A percentile compares a stretch with the other conserved stretches of the same genome.
Conservation (phyloP, 495 filamentous ascomycete species). For the Letharia columbiana region DNA sequence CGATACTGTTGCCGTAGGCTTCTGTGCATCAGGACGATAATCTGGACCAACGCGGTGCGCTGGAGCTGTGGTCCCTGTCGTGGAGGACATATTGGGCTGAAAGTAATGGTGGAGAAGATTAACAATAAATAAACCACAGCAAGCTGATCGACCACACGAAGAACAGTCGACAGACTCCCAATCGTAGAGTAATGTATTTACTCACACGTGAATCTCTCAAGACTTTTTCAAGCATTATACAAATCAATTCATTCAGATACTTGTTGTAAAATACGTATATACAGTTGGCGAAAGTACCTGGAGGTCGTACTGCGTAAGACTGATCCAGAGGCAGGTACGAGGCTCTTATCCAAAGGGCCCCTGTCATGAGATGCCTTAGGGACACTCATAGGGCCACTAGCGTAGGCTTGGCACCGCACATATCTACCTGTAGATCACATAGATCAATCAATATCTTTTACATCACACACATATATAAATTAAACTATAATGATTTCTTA, state of each 20-base stretch:
- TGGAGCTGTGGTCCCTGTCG: constrained; percentile 39
- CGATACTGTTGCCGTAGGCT: constrained; percentile 85
- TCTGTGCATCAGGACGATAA: constrained; percentile 67
- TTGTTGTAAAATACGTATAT: not conserved
- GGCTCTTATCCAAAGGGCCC: too few species aligned
- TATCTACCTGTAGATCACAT: too few species aligned
- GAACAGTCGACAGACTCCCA: not conserved
- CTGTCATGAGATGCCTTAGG: too few species aligned
- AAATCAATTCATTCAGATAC: not conserved
- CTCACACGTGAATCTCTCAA: not conserved
- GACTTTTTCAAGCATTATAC: not conserved
- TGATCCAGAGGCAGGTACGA: too few species aligned
- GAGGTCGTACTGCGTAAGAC: not conserved
- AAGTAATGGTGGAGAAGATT: not conserved
- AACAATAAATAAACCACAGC: not conserved
- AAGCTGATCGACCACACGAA: not conserved
- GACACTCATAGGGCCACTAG: too few species aligned
- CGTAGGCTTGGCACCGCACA: too few species aligned
- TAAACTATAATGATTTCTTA: too few species aligned
- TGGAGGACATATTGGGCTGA: constrained; percentile 12
- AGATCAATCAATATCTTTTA: too few species aligned
- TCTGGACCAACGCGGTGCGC: constrained; percentile 68
- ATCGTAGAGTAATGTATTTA: not conserved
- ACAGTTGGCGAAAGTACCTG: not conserved
- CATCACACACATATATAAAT: too few species aligned